phyloP scores from a whole-genome alignment of 805 yeast species.

The Debaryomyces tyrocola region DNA sequence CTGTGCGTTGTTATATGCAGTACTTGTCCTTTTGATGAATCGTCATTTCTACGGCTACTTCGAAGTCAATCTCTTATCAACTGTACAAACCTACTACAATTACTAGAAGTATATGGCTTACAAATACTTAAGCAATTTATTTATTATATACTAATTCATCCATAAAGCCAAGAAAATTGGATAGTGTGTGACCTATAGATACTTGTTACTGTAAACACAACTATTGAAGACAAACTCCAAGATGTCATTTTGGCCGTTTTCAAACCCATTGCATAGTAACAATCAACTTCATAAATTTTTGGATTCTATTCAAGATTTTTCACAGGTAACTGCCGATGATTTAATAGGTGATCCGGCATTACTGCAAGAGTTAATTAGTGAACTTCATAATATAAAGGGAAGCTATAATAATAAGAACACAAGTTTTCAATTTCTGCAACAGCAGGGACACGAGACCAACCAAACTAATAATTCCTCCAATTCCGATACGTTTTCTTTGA shows the following conservation, averaged over 20 bases:
- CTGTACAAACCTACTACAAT: no score
- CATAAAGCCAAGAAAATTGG: no score
- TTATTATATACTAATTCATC: no score
- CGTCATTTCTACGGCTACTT: no score
- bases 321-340: slow-evolving; percentile 31
- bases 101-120: no score
- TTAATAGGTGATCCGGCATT: slow-evolving; percentile 31
- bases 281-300: slow-evolving; percentile 41
- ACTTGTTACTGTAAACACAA: no score
- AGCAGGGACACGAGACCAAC: slow-evolving; percentile 11
- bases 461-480: slow-evolving; percentile 7
- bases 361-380: slow-evolving; percentile 39
- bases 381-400: slow-evolving; percentile 36
- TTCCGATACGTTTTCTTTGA: slow-evolving; percentile 32
- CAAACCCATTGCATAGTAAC: slow-evolving; percentile 35
- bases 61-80: no score
- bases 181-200: no score
- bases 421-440: slow-evolving; percentile 30
- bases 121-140: no score
- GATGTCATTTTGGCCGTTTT: slow-evolving; percentile 50
- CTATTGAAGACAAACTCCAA: not conserved
- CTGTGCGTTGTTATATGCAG: no score
- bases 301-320: slow-evolving; percentile 35
- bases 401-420: slow-evolving; percentile 28
- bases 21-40: no score